These are phyloP conservation scores for Nakazawaea peltata DNA, from an alignment of 805 yeast species.

Conservation along the genomic window DNA sequence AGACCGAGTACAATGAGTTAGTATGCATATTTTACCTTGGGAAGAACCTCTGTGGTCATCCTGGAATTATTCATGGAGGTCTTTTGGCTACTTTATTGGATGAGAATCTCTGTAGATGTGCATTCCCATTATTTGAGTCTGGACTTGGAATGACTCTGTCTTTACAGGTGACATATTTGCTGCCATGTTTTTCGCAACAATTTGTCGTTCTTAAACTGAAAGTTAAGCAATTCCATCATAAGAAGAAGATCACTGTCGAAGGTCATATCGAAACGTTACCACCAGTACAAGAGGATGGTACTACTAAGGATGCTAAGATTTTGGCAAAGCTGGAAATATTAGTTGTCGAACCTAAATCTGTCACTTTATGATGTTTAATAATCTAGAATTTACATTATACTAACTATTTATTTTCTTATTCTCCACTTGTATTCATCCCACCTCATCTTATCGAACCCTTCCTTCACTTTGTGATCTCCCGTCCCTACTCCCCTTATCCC, in stretches of 20 bases:
- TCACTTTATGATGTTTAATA: not conserved
- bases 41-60: constrained; percentile 33
- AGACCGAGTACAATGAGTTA: constrained; percentile 27
- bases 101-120: constrained; percentile 44
- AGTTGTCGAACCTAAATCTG: constrained; percentile 9
- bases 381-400: not conserved
- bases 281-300: constrained; percentile 2
- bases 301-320: constrained; percentile 7
- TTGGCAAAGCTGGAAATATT: constrained; percentile 5
- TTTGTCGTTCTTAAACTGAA: constrained; percentile 30
- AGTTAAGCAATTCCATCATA: constrained; percentile 25
- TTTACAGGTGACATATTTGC: constrained; percentile 31
- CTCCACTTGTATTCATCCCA: not conserved
- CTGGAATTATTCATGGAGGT: constrained; percentile 47
- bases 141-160: constrained; percentile 44
- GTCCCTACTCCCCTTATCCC: no score
- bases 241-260: constrained; percentile 31
- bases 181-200: constrained; percentile 30
- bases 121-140: constrained; percentile 36
- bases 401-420: not conserved
- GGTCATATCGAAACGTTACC: constrained; percentile 30
- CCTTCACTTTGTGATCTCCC: no score
- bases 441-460: not conserved
- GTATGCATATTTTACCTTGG: constrained; percentile 40
- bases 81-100: constrained; percentile 44